A percentile compares a stretch with the other conserved stretches of the same genome.
Evolutionary conservation across 2,329 filamentous ascomycete species (phyloP).

Genomic region (Parastagonospora nodorum): DNA sequence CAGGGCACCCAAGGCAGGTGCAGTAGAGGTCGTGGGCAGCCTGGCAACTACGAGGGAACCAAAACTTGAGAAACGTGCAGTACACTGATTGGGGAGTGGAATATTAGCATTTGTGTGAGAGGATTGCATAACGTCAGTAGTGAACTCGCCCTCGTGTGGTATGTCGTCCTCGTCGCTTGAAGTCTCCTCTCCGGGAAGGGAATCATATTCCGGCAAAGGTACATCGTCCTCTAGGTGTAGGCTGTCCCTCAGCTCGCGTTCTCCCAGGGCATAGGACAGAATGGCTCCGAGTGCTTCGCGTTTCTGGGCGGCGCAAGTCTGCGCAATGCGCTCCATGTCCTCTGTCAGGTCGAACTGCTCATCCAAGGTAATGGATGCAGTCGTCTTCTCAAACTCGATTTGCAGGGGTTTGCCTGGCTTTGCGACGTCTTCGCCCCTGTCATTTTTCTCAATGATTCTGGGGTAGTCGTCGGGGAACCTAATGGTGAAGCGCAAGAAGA

Average conservation of each 20-base stretch:
- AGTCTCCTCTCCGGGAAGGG: slow-evolving; percentile 65
- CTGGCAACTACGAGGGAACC: slow-evolving; percentile 57
- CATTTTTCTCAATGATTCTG: slow-evolving; percentile 49
- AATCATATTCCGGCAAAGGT: slow-evolving; percentile 48
- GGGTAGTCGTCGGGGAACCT: slow-evolving; percentile 65
- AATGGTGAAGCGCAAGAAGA: slow-evolving; percentile 63
- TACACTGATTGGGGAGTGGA: slow-evolving; percentile 63
- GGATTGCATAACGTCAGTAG: slow-evolving; percentile 57
- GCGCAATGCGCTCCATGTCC: slow-evolving; percentile 61
- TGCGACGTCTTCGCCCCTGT: slow-evolving; percentile 6
- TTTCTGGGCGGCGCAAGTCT: slow-evolving; percentile 58
- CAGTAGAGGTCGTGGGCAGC: slow-evolving; percentile 53
- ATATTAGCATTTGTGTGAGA: slow-evolving; percentile 68
- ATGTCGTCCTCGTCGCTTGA: slow-evolving; percentile 86
- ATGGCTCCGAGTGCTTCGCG: slow-evolving; percentile 65
- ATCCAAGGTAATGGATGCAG: slow-evolving; percentile 57
- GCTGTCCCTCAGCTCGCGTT: slow-evolving; percentile 63
- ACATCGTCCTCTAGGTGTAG: slow-evolving; percentile 61
- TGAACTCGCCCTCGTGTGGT: slow-evolving; percentile 61
- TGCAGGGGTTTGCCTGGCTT: slow-evolving; percentile 47
- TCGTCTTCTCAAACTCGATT: slow-evolving; percentile 63
- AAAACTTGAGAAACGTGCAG: slow-evolving; percentile 62
- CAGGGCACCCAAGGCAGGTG: slow-evolving; percentile 22
- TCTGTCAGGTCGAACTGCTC: slow-evolving; percentile 54
- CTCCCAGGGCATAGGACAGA: slow-evolving; percentile 65